Percentiles rank a stretch among this genome's conserved stretches.
Conservation (phyloP, 2,329 filamentous ascomycete species). For the Paradendryphiella salina region DNA sequence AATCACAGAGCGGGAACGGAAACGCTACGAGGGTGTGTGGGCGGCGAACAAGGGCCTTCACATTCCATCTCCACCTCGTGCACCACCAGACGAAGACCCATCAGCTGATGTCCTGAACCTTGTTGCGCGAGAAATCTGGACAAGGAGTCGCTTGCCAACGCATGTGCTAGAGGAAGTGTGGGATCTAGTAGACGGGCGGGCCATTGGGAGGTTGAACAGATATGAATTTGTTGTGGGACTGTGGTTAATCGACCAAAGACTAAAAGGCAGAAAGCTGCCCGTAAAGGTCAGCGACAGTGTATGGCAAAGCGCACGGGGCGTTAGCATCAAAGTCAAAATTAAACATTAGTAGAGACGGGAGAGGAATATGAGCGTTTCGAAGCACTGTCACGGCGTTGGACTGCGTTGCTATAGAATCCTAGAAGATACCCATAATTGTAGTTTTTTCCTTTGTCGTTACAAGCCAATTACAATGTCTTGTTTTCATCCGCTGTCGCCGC, state of each 20-base stretch:
- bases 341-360: slow-evolving; percentile 1
- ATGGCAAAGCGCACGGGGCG: slow-evolving; percentile 67
- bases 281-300: slow-evolving; percentile 71
- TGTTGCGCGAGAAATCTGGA: slow-evolving; percentile 76
- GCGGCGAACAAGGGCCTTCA: slow-evolving; percentile 72
- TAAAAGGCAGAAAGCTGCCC: slow-evolving; percentile 79
- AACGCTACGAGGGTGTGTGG: slow-evolving; percentile 82
- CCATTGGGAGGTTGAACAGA: slow-evolving; percentile 61
- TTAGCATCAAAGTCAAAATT: slow-evolving; percentile 49
- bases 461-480: neutral
- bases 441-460: slow-evolving; percentile 4
- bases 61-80: slow-evolving; percentile 23
- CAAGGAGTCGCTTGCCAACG: slow-evolving; percentile 65
- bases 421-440: slow-evolving; percentile 36
- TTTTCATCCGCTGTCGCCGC: neutral
- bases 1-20: slow-evolving; percentile 72
- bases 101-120: slow-evolving; percentile 65
- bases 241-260: slow-evolving; percentile 79
- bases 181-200: slow-evolving; percentile 68
- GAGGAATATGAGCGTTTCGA: neutral
- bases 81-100: slow-evolving; percentile 24
- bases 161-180: slow-evolving; percentile 76
- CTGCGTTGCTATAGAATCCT: slow-evolving; percentile 9
- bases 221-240: slow-evolving; percentile 81
- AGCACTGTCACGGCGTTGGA: slow-evolving; percentile 20